Base-by-base conservation (phyloP, 768 basidiomycete genomes). In the Mycena capillaripes region DNA sequence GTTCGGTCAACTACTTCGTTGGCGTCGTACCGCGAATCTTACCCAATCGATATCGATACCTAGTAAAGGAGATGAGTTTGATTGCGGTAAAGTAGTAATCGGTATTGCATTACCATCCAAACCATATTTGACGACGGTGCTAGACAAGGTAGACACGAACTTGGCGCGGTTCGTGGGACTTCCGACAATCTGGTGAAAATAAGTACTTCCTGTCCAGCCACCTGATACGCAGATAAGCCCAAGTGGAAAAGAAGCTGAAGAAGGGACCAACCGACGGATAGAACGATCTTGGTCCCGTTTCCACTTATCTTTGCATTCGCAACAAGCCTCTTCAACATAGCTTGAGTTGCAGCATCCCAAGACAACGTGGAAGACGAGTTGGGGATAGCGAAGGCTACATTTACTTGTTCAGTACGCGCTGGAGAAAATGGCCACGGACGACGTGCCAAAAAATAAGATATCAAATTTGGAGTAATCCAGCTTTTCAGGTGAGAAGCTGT, bases 31-130 rank as follows among this genome's bases (percentile, higher is more conserved):
- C 21, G 19, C 8, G 7, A 36, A 25, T 23, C 71, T 10, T 74
- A 86, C 87, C 92, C 92, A 92, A 75, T 92, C 91, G 46, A 94
- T 66, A 44, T 74, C 73, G 23, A 74, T 86, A 75, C 90, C 89
- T 73, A 17, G 14, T 21, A 6, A 40, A 19, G 12, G 29, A 60
- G 17, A 23, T 58, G 21, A 66, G 50, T 38, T n/a, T 27, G 17
- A 8, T 44, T 14, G 30, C 25, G 53, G n/a, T 48, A 10, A 29
- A 32, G 10, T 1, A 10, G 9, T 36, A 6, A 46, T 12, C 53
- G 9, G 25, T 9, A 23, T 1, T 4, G 27, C 70, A 38, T 89
- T 85, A 21, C 89, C 90, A 73, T 90, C 89, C 6, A 90, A 79
- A 44, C 82, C 79, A 79, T 86, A 90, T 53, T 81, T 77, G 69